Base-by-base conservation (phyloP, 768 basidiomycete genomes). In the Mycena maculata region DNA sequence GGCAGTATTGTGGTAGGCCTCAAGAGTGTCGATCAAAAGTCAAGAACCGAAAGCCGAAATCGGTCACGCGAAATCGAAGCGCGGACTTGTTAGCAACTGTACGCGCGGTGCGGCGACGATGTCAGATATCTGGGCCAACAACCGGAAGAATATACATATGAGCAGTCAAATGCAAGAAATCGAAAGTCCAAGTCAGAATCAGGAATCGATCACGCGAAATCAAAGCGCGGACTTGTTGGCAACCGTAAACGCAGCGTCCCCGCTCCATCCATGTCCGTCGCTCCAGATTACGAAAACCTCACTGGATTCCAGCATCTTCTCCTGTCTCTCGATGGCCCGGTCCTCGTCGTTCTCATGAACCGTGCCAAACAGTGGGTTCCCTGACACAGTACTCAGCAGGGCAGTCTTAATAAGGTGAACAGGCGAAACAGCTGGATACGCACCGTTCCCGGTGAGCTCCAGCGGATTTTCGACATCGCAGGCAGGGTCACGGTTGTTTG, bases 351-450 rank as follows among this genome's bases (percentile, higher is more conserved):
- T 13, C 72, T 80, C 11, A 73, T 87, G 54, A 84, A 87, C 67
- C 80, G 86, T 16, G 72, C 86, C 0, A 84, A 86, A 58, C 74
- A 85, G 85, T 87, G 61, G 41, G 81, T 77, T 42, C 15, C 39
- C 28, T 33, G 22, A 22, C 33, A 15, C 10, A 36, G 13, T 36
- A 41, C 45, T 63, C 47, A 30, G 33, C 38, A 16, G 23, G n/a
- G n/a, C n/a, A n/a, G 12, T 30, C 22, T 47, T 61, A 22, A 25
- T 33, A 20, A 12, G 30, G 5, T 44, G 22, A 61, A 8, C 39
- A 88, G 87, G 67, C 79, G 83, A 48, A 88, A 88, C 67, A 83
- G 81, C 9, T 83, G 84, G 71, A 76, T 72, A 27, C 56, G 41
- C 4, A 67, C 59, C 13, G 65, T 87, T 15, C 73, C 75, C 27